Percentiles rank a stretch among this genome's conserved stretches.
Evolutionary conservation across 495 filamentous ascomycete species (phyloP).

Genomic region (Neohortaea acidophila): DNA sequence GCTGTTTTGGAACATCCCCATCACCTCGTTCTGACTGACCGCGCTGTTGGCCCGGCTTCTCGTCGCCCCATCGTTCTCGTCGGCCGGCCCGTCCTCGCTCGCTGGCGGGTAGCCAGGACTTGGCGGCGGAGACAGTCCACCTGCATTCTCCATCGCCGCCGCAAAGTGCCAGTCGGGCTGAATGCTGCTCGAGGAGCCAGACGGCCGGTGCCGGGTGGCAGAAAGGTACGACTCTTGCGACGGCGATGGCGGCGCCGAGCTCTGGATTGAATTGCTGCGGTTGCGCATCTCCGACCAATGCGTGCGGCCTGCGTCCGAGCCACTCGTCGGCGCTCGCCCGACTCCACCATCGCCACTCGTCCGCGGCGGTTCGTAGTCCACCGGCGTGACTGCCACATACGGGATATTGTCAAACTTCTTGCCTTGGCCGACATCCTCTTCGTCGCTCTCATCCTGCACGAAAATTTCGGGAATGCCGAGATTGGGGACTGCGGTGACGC

Average conservation of each 20-base stretch:
- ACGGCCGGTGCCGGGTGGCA: slow-evolving; percentile 15
- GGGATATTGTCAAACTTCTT: slow-evolving; percentile 24
- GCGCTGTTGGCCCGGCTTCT: slow-evolving; percentile 45
- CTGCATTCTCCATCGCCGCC: slow-evolving; percentile 14
- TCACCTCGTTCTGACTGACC: slow-evolving; percentile 62
- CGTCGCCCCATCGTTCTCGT: no score
- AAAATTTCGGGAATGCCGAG: slow-evolving; percentile 83
- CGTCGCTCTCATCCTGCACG: slow-evolving; percentile 47
- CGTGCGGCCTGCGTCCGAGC: slow-evolving; percentile 19
- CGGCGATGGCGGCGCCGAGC: slow-evolving; percentile 19
- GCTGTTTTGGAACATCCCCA: slow-evolving; percentile 68
- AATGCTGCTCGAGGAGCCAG: slow-evolving; percentile 14
- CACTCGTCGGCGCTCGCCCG: slow-evolving; percentile 12
- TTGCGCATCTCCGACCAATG: slow-evolving; percentile 19
- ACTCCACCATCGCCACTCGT: slow-evolving; percentile 4
- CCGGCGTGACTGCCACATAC: slow-evolving; percentile 17
- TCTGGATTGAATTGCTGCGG: slow-evolving; percentile 26
- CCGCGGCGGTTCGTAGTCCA: slow-evolving; percentile 8
- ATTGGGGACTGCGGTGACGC: slow-evolving; percentile 62
- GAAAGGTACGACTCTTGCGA: slow-evolving; percentile 8
- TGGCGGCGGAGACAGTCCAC: slow-evolving; percentile 21
- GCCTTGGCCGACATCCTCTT: slow-evolving; percentile 24
- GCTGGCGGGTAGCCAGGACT: slow-evolving; percentile 20
- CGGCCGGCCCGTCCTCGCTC: slow-evolving; percentile 10
- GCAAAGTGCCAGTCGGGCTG: slow-evolving; percentile 27